Percentiles rank a stretch among this genome's conserved stretches.
These are phyloP conservation scores for Globisporangium sylvaticum DNA, from an alignment of 352 stramenopile genomes.

Conservation along the genomic window DNA sequence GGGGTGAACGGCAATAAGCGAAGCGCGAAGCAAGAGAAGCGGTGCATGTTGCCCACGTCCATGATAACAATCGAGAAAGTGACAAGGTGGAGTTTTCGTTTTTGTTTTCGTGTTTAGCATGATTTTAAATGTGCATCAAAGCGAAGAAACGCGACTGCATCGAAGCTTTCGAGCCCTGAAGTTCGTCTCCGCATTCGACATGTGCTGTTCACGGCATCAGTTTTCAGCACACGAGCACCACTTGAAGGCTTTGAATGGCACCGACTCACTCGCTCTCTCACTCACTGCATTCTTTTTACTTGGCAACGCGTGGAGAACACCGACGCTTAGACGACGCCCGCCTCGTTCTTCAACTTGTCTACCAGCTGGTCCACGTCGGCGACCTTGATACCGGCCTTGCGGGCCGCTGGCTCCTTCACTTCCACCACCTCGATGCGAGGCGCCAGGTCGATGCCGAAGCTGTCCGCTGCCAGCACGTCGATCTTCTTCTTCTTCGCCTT, in stretches of 20 bases:
- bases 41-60: neutral
- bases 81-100: neutral
- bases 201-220: neutral
- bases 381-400: slow-evolving; percentile 95
- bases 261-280: neutral
- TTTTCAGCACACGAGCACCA: neutral
- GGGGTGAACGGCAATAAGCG: no score
- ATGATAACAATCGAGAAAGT: neutral
- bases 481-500: slow-evolving; percentile 96
- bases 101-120: neutral
- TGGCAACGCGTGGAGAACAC: neutral
- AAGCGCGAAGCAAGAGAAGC: neutral
- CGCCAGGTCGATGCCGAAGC: slow-evolving; percentile 67
- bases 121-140: slow-evolving; percentile 1
- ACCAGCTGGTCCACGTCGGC: slow-evolving; percentile 93
- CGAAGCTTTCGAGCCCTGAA: no score
- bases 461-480: slow-evolving; percentile 67
- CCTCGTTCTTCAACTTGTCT: slow-evolving; percentile 96
- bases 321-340: slow-evolving; percentile 76
- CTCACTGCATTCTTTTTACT: slow-evolving; percentile 1
- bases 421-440: slow-evolving; percentile 71
- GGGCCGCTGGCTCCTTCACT: slow-evolving; percentile 91
- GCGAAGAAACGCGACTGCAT: neutral
- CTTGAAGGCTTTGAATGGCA: neutral
- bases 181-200: neutral